Evolutionary conservation across 306 rosid genomes (phyloP), one percentile per base, ranked within the genome.

Genomic region (Cucumis melo): DNA sequence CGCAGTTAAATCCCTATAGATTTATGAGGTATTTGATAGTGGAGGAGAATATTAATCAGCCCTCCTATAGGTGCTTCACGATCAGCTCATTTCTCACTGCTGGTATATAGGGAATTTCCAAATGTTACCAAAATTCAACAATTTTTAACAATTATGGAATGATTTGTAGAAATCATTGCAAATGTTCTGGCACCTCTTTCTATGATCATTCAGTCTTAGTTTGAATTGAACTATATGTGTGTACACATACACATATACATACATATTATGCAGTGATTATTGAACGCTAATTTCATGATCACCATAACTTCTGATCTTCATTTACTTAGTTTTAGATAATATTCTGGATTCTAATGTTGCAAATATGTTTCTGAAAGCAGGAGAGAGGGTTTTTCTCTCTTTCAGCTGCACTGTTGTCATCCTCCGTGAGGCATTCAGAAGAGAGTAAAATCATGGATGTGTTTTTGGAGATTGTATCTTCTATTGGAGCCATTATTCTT

Each of bases 381-480:
- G 99, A 94, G 84, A 84, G 95, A 82, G 99, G 97, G 38, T 92
- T 94, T 89, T 92, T 94, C 53, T 90, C 99, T 73, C 87, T 94
- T 77, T 90, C 97, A 79, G 90, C 96, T 80, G 99, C 99, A 46
- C 75, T 94, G 80, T 77, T 94, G 83, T 89, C 99, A 59, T 90
- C 96, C 59, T 80, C 97, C 72, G 53, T 77, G 20, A 82, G 88
- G 84, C 94, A 87, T 29, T 73, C 75, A 56, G 96, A 89, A 85
- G 87, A 77, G 63, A 97, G 92, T 67, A 83, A 74, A 77, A 78
- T 58, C 73, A 85, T 85, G 89, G 96, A 90, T 36, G 78, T 86
- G 78, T 87, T 86, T 85, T 77, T 87, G 87, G 96, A 94, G 86
- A 85, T 92, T 78, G 82, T 90, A 24, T 92, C 99, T 53, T 90